These are phyloP conservation scores for Ceratorhiza oryzae-sativae DNA, from an alignment of 1,284 basidiomycete genomes.

Conservation along the genomic window DNA sequence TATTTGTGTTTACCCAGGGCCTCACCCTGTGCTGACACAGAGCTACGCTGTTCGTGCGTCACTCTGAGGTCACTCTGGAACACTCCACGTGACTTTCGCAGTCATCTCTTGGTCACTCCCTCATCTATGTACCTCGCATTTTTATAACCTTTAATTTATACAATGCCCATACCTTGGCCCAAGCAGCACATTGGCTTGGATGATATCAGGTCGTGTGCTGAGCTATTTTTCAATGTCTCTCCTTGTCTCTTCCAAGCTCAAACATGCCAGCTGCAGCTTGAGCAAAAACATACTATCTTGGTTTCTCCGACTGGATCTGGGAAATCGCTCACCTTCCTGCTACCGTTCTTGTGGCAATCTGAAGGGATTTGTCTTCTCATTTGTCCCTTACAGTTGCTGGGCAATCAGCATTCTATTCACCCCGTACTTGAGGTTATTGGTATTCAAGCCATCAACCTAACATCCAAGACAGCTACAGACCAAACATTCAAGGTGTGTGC, in stretches of 20 bases:
- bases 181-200: neutral
- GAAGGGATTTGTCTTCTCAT: neutral
- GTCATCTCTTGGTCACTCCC: neutral
- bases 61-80: neutral
- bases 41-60: neutral
- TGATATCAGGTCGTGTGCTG: neutral
- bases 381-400: constrained; percentile 10
- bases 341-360: constrained; percentile 4
- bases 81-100: neutral
- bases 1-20: constrained; percentile 22
- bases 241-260: constrained; percentile 13
- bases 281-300: neutral
- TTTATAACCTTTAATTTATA: no score
- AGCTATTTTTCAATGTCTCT: neutral
- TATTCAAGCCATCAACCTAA: neutral
- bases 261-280: constrained; percentile 1
- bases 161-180: neutral
- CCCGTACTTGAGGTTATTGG: neutral
- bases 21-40: neutral
- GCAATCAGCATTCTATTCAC: neutral
- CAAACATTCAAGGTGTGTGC: neutral
- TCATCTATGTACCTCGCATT: neutral
- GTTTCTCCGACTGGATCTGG: constrained; percentile 20
- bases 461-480: neutral
- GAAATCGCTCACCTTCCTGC: constrained; percentile 3